Percentiles rank a stretch among this genome's conserved stretches.
These are phyloP conservation scores for Trichosporon sp. DNA, from an alignment of 1,284 basidiomycete species.

Conservation along the genomic window DNA sequence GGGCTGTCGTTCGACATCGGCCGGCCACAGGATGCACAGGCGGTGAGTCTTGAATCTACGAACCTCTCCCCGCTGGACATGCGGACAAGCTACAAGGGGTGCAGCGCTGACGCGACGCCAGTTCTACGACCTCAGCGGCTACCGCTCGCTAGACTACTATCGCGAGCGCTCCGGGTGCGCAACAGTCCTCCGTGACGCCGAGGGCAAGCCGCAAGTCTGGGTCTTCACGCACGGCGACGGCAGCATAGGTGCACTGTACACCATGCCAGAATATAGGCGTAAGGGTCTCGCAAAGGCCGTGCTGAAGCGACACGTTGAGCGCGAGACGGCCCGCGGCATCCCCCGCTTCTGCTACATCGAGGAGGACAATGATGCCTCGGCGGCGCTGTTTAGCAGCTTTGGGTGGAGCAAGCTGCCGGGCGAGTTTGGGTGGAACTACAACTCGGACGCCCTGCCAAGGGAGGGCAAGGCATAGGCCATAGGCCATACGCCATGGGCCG, in stretches of 20 bases:
- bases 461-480: not conserved
- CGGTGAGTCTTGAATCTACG: constrained; percentile 21
- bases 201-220: constrained; percentile 10
- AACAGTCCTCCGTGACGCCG: constrained; percentile 13
- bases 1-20: constrained; percentile 12
- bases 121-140: constrained; percentile 6
- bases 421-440: not conserved
- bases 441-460: not conserved
- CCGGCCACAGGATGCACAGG: constrained; percentile 12
- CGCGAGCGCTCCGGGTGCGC: constrained; percentile 9
- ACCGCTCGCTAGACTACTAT: constrained; percentile 21
- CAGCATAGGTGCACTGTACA: constrained; percentile 26
- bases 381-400: constrained; percentile 19
- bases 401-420: constrained; percentile 14
- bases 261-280: constrained; percentile 19
- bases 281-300: constrained; percentile 26
- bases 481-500: too few relatives aligned
- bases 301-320: constrained; percentile 13
- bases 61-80: too few relatives aligned
- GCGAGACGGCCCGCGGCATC: not conserved
- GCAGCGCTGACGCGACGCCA: too few relatives aligned
- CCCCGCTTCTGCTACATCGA: constrained; percentile 18
- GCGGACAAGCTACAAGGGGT: too few relatives aligned
- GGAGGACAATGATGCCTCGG: constrained; percentile 18
- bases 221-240: constrained; percentile 27